These are phyloP conservation scores for Mycena sp. DNA, from an alignment of 1,284 basidiomycete genomes.

Conservation along the genomic window DNA sequence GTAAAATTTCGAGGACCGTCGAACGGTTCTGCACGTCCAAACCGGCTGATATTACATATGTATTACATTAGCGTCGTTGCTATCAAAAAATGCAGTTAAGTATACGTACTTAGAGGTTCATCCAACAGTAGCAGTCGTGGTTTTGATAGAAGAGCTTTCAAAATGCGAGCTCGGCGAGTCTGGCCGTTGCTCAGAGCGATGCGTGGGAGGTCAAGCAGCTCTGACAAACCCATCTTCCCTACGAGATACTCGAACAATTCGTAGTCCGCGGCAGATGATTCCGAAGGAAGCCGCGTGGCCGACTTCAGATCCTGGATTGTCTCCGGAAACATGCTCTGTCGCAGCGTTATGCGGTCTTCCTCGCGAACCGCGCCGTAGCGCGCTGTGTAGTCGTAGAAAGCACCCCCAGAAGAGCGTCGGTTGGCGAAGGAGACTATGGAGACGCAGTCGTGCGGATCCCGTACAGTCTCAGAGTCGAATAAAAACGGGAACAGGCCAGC, in stretches of 20 bases:
- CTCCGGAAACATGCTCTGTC: slow-evolving; percentile 74
- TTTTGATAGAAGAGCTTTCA: slow-evolving; percentile 76
- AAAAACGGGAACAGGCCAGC: slow-evolving; percentile 82
- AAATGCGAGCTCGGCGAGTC: slow-evolving; percentile 86
- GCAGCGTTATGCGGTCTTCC: slow-evolving; percentile 79
- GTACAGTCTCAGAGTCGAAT: slow-evolving; percentile 35
- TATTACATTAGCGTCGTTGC: not conserved
- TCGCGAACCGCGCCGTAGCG: slow-evolving; percentile 89
- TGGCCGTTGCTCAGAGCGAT: slow-evolving; percentile 93
- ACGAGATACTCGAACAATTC: slow-evolving; percentile 60
- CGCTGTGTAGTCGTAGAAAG: slow-evolving; percentile 93
- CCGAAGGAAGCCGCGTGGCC: slow-evolving; percentile 31
- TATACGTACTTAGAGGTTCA: slow-evolving; percentile 79
- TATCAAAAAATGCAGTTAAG: slow-evolving; percentile 24
- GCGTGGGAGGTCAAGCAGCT: slow-evolving; percentile 82
- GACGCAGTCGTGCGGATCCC: slow-evolving; percentile 61
- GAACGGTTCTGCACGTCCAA: slow-evolving; percentile 71
- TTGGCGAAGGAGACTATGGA: slow-evolving; percentile 81
- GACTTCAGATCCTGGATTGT: slow-evolving; percentile 45
- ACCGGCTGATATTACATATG: slow-evolving; percentile 63
- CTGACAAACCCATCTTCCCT: slow-evolving; percentile 61
- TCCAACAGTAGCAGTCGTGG: slow-evolving; percentile 85
- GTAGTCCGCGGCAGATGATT: slow-evolving; percentile 30
- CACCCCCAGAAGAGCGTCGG: slow-evolving; percentile 66
- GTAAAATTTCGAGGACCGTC: slow-evolving; percentile 66